Percentiles rank a stretch among this genome's conserved stretches.
Conservation (phyloP, 257 asterid genomes). For the Misopates orontium region DNA sequence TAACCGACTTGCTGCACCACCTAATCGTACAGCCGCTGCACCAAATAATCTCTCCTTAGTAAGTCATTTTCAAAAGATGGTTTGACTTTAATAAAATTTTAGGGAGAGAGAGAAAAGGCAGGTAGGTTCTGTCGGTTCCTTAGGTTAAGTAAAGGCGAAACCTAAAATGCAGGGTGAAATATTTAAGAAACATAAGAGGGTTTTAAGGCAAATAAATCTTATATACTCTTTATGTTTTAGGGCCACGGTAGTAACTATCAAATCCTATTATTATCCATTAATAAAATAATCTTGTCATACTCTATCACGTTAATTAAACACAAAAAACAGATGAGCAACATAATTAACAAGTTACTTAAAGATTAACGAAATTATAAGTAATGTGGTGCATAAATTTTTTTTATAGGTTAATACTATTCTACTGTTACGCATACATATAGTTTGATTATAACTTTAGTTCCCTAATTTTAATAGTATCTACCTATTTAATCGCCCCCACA, state of each 20-base stretch:
- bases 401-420: too few species aligned
- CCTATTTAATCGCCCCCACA: too few species aligned
- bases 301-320: not conserved
- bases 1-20: too few species aligned
- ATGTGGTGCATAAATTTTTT: too few species aligned
- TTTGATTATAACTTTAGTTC: too few species aligned
- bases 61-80: slow-evolving; percentile 32
- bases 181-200: slow-evolving; percentile 11
- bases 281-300: not conserved
- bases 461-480: too few species aligned
- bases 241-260: not conserved
- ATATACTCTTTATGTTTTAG: not conserved
- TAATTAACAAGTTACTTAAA: too few species aligned
- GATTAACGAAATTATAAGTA: too few species aligned
- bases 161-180: not conserved
- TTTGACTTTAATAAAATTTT: slow-evolving; percentile 35
- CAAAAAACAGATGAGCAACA: too few species aligned
- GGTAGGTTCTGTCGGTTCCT: slow-evolving; percentile 39
- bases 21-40: too few species aligned
- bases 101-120: slow-evolving; percentile 26
- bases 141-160: slow-evolving; percentile 20
- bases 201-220: not conserved
- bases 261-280: not conserved
- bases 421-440: too few species aligned
- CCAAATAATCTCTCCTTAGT: too few species aligned